A percentile compares a stretch with the other conserved stretches of the same genome.
These are phyloP conservation scores for Oryza australiensis DNA, from an alignment of 176 grass and related monocot species.

Conservation along the genomic window DNA sequence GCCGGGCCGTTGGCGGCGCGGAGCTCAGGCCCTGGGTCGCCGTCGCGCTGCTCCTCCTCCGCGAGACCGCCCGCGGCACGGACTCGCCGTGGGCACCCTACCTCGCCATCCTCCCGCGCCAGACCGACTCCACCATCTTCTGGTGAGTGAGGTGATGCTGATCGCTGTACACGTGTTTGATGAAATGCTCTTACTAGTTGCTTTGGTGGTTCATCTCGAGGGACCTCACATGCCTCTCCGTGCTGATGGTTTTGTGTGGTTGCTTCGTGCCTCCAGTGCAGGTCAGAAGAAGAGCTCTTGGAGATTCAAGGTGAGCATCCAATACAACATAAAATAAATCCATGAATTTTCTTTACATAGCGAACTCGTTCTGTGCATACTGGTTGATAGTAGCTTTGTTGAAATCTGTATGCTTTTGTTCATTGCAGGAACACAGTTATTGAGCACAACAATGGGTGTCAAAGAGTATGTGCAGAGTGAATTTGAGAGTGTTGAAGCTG, in stretches of 20 bases:
- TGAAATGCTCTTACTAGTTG: constrained; percentile 17
- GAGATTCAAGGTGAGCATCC: constrained; percentile 74
- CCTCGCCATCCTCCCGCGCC: constrained; percentile 67
- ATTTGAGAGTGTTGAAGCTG: constrained; percentile 64
- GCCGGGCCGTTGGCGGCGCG: constrained; percentile 43
- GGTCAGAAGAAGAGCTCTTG: constrained; percentile 94
- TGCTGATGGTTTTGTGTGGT: constrained; percentile 47
- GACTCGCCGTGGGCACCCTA: constrained; percentile 88
- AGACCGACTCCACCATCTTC: constrained; percentile 91
- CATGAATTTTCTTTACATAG: neutral
- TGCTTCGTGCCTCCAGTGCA: constrained; percentile 79
- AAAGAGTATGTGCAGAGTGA: constrained; percentile 86
- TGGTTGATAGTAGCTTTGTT: neutral
- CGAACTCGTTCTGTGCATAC: neutral
- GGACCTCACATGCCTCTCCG: neutral
- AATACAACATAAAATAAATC: neutral
- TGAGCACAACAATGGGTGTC: constrained; percentile 83
- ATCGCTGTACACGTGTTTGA: constrained; percentile 15
- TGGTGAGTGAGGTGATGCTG: constrained; percentile 51
- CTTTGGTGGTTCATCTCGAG: neutral
- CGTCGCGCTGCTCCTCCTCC: constrained; percentile 73
- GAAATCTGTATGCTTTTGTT: neutral
- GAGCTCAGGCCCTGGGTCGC: constrained; percentile 71
- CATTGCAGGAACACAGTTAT: constrained; percentile 74
- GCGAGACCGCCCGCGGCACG: constrained; percentile 55